These are phyloP conservation scores for Podaxis sp. DNA, from an alignment of 768 basidiomycete genomes.

Conservation along the genomic window DNA sequence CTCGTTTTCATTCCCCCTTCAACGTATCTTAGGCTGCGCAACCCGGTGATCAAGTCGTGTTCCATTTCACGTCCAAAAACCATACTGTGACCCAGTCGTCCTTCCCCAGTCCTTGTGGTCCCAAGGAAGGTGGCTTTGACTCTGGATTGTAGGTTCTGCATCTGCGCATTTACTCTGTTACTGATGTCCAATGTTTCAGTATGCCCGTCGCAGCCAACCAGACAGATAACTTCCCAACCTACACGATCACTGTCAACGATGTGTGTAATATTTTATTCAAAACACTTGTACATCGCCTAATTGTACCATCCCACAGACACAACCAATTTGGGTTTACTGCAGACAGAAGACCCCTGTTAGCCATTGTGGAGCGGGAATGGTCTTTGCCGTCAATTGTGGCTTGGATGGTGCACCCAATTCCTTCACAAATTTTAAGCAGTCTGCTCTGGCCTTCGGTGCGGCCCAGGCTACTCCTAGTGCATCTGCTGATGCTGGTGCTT, in stretches of 20 bases:
- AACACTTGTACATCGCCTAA: not conserved
- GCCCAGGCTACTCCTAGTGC: conserved; percentile 41
- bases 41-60: conserved; percentile 58
- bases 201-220: conserved; percentile 52
- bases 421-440: conserved; percentile 57
- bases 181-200: conserved; percentile 26
- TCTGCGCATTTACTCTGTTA: conserved; percentile 8
- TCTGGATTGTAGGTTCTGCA: conserved; percentile 52
- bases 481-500: conserved; percentile 23
- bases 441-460: conserved; percentile 54
- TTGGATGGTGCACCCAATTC: conserved; percentile 53
- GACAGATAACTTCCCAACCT: conserved; percentile 48
- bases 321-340: conserved; percentile 62
- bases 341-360: conserved; percentile 48
- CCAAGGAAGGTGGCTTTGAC: conserved; percentile 48
- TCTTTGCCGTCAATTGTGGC: conserved; percentile 65
- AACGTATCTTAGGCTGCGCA: conserved; percentile 35
- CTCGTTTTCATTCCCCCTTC: not conserved
- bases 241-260: conserved; percentile 48
- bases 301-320: conserved; percentile 32
- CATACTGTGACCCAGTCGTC: conserved; percentile 53
- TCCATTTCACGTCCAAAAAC: conserved; percentile 60
- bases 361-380: conserved; percentile 67
- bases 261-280: conserved; percentile 23
- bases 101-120: conserved; percentile 52